A percentile compares a stretch with the other conserved stretches of the same genome.
Evolutionary conservation across 352 stramenopile genomes (phyloP).

Genomic region (Phytophthora multivora): DNA sequence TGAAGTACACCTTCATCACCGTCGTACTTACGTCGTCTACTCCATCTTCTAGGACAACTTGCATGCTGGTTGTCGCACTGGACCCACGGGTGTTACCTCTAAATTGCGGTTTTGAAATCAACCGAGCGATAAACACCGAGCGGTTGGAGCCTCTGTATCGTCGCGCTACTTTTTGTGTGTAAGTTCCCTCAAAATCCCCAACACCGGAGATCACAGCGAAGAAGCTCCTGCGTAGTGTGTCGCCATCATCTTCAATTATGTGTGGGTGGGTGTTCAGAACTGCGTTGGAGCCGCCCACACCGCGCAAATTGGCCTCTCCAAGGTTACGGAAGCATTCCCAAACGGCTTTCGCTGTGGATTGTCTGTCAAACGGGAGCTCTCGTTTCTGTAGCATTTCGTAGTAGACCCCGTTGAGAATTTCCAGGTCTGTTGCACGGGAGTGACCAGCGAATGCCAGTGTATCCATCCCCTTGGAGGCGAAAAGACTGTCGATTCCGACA

Average conservation of each 20-base stretch:
- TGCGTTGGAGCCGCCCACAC: background rate
- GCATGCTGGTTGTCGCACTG: background rate
- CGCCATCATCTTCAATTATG: background rate
- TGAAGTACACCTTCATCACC: slow-evolving; percentile 16
- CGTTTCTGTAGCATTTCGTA: slow-evolving; percentile 21
- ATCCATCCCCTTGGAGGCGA: slow-evolving; percentile 5
- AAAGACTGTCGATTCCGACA: slow-evolving; percentile 13
- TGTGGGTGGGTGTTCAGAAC: background rate
- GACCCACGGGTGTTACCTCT: background rate
- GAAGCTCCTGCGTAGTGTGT: background rate
- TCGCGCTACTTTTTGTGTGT: slow-evolving; percentile 5
- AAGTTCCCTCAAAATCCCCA: background rate
- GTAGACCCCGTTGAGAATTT: slow-evolving; percentile 15
- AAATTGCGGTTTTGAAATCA: slow-evolving; percentile 5
- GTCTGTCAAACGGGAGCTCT: slow-evolving; percentile 17
- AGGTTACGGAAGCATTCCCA: slow-evolving; percentile 8
- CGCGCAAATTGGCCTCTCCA: background rate
- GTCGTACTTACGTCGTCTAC: background rate
- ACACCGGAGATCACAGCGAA: background rate
- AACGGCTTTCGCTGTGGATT: background rate
- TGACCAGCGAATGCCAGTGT: slow-evolving; percentile 1
- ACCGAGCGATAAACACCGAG: background rate
- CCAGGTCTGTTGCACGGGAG: background rate
- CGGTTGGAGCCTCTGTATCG: background rate
- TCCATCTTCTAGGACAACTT: background rate